These are phyloP conservation scores for Yarrowia keelungensis DNA, from an alignment of 805 yeast genomes.

Conservation along the genomic window DNA sequence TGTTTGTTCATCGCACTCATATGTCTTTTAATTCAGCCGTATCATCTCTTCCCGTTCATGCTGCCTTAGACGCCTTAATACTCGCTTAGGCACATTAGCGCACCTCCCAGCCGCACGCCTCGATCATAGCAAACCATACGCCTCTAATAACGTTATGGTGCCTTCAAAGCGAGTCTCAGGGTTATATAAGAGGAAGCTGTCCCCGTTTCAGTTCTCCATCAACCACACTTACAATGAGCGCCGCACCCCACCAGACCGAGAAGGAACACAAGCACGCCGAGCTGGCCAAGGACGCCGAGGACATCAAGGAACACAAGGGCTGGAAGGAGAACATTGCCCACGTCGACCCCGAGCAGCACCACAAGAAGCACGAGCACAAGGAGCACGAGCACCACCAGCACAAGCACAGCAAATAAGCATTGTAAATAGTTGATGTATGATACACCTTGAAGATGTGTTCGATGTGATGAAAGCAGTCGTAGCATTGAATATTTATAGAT, in stretches of 20 bases:
- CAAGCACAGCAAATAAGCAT: neutral
- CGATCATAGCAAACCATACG: neutral
- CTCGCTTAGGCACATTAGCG: neutral
- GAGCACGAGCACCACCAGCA: conserved; percentile 18
- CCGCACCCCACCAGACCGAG: conserved; percentile 9
- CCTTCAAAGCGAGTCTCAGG: neutral
- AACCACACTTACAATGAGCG: neutral
- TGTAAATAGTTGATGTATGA: neutral
- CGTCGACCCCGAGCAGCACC: neutral
- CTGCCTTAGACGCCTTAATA: neutral
- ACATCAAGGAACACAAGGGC: conserved; percentile 18
- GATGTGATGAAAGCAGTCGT: too few relatives aligned
- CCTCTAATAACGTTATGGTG: neutral
- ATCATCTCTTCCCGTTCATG: neutral
- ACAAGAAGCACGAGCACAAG: conserved; percentile 17
- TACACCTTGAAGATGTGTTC: too few relatives aligned
- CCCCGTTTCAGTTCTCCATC: too few relatives aligned
- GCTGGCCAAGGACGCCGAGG: conserved; percentile 15
- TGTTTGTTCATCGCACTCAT: too few relatives aligned
- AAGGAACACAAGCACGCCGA: conserved; percentile 14
- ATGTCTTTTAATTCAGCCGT: too few relatives aligned
- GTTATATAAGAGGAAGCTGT: neutral
- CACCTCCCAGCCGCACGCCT: neutral
- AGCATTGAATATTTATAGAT: too few relatives aligned
- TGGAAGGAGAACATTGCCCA: conserved; percentile 1